Evolutionary conservation across 148 eudicot genomes (phyloP).

Genomic region (Rhododendron kiyosumense): DNA sequence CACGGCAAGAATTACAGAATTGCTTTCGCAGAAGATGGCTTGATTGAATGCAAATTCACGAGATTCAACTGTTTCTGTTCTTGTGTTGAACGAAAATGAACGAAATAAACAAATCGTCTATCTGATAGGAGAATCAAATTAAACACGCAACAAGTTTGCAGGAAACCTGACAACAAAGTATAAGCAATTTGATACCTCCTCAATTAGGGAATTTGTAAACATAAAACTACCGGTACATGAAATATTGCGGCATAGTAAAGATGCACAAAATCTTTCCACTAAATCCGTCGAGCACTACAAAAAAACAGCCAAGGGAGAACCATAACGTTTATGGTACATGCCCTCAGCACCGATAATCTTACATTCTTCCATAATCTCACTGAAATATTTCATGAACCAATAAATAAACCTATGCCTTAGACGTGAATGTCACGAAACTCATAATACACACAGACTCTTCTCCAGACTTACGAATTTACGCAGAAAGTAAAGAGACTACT

Average conservation of each 20-base stretch:
- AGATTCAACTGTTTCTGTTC: neutral
- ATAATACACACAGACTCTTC: neutral
- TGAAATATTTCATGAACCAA: neutral
- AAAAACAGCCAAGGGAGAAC: neutral
- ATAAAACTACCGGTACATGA: neutral
- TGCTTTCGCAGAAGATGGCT: neutral
- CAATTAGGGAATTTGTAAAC: neutral
- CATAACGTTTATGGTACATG: neutral
- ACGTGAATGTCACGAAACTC: neutral
- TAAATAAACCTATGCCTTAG: neutral
- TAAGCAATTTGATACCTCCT: neutral
- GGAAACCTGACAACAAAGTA: neutral
- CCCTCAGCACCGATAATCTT: neutral
- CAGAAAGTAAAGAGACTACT: neutral
- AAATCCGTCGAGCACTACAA: neutral
- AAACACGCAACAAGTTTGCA: neutral
- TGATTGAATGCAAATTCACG: neutral
- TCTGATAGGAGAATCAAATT: neutral
- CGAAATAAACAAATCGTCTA: neutral
- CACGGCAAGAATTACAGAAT: neutral
- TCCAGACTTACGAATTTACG: neutral
- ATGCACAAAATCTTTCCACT: neutral
- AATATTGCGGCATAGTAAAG: neutral
- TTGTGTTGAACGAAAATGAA: neutral
- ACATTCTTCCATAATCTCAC: neutral